Base-by-base conservation (phyloP, 1,139 yeast genomes). In the Magnusiomyces fungicola region DNA sequence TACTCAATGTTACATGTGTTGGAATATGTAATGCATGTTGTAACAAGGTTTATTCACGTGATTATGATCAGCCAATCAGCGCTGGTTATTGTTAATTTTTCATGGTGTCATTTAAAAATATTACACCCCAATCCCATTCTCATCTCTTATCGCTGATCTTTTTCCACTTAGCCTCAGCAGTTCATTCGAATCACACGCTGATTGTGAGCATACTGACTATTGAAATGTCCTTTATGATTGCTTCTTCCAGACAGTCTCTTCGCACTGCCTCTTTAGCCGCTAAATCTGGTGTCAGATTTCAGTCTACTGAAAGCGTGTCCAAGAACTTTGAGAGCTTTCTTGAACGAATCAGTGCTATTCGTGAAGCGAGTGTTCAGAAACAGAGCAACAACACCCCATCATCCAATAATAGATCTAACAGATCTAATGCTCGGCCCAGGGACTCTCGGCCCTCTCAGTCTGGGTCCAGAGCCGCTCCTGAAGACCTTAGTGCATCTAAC, bases 21-120 rank as follows among this genome's bases (percentile, higher is more conserved):
- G n/a, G n/a, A n/a, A n/a, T n/a, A n/a, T n/a, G n/a, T n/a, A n/a
- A n/a, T n/a, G n/a, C n/a, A n/a, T n/a, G n/a, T n/a, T n/a, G n/a
- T n/a, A n/a, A n/a, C n/a, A n/a, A n/a, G n/a, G n/a, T n/a, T n/a
- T n/a, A n/a, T n/a, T n/a, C n/a, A n/a, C n/a, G n/a, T n/a, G n/a
- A n/a, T n/a, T n/a, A n/a, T n/a, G n/a, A n/a, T 27, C 12, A 12
- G 30, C 30, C 30, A 27, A 27, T 27, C 30, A 27, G 10, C 82
- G 30, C 30, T 12, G 12, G 30, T 12, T 27, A 27, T 27, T 27
- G 10, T 27, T 12, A 27, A 27, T 27, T 12, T 27, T 27, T 7
- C n/a, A n/a, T n/a, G n/a, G n/a, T n/a, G n/a, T n/a, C n/a, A 27
- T 27, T 27, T 27, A 7, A 27, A 7, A 7, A 7, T 27, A 7